Percentiles rank a stretch among this genome's conserved stretches.
phyloP scores from a whole-genome alignment of 164 flowering plant species.

The Vitis labrusca region DNA sequence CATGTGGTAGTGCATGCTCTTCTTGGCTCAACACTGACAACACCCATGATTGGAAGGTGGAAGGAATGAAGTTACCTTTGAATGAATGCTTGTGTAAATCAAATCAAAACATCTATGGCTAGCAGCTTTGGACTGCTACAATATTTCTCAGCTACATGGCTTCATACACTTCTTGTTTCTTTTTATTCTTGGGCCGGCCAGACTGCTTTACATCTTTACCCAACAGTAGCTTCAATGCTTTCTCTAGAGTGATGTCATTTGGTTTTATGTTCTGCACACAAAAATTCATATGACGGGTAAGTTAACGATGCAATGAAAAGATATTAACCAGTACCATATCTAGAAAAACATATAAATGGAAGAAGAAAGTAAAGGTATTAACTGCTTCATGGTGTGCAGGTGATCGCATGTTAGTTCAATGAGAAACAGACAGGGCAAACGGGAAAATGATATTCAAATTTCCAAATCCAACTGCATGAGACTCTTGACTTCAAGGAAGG shows the following conservation, averaged over 20 bases:
- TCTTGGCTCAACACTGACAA: background rate
- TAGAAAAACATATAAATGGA: no score
- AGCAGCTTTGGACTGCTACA: background rate
- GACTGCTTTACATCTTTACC: constrained; percentile 42
- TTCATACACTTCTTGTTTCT: constrained; percentile 30
- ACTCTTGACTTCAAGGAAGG: no score
- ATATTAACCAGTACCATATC: no score
- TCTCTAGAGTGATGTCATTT: constrained; percentile 52
- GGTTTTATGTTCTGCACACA: constrained; percentile 57
- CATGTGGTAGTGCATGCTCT: background rate
- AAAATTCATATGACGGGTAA: no score
- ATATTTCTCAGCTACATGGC: constrained; percentile 11
- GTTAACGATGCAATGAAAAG: no score
- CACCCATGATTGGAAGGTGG: background rate
- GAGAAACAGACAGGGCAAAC: no score
- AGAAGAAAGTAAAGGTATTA: no score
- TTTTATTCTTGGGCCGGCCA: constrained; percentile 67
- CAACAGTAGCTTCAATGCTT: constrained; percentile 58
- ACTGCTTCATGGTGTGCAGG: no score
- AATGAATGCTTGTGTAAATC: background rate
- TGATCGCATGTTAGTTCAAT: no score
- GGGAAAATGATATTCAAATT: no score
- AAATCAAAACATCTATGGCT: background rate
- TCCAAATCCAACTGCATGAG: no score
- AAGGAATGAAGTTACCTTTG: background rate